Conservation (phyloP, 805 yeast species). For the Candida hispaniensis region DNA sequence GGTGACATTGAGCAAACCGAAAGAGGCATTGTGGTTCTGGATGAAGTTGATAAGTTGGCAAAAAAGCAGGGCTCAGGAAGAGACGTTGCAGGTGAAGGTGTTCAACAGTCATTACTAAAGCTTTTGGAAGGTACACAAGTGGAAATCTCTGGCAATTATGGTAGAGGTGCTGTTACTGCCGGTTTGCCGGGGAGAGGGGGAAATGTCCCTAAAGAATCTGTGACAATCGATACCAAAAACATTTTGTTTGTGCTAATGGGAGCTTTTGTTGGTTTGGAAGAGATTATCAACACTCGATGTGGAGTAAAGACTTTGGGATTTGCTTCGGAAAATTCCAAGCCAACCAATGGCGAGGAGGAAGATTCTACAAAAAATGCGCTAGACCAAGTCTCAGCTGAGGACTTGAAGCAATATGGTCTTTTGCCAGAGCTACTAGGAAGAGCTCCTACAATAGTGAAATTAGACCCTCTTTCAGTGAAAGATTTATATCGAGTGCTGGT, state of each 20-base stretch:
- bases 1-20: conserved; percentile 41
- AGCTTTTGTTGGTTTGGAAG: conserved; percentile 50
- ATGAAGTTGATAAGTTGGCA: conserved; percentile 49
- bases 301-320: conserved; percentile 16
- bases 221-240: conserved; percentile 42
- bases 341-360: conserved; percentile 17
- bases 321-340: not conserved
- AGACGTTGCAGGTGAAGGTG: conserved; percentile 57
- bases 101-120: conserved; percentile 48
- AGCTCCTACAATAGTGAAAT: conserved; percentile 43
- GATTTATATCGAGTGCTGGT: conserved; percentile 41
- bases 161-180: conserved; percentile 7
- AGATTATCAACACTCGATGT: conserved; percentile 35
- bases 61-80: conserved; percentile 38
- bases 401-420: conserved; percentile 42
- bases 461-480: conserved; percentile 36
- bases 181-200: conserved; percentile 12
- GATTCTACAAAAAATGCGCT: conserved; percentile 32
- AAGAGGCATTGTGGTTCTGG: conserved; percentile 48
- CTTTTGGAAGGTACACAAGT: conserved; percentile 48
- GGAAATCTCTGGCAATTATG: conserved; percentile 25
- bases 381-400: conserved; percentile 40
- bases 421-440: conserved; percentile 53
- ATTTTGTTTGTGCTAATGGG: conserved; percentile 50
- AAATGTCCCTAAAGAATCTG: conserved; percentile 19